Evolutionary conservation across 306 rosid genomes (phyloP).

Genomic region (Oxytropis ochrocephala): DNA sequence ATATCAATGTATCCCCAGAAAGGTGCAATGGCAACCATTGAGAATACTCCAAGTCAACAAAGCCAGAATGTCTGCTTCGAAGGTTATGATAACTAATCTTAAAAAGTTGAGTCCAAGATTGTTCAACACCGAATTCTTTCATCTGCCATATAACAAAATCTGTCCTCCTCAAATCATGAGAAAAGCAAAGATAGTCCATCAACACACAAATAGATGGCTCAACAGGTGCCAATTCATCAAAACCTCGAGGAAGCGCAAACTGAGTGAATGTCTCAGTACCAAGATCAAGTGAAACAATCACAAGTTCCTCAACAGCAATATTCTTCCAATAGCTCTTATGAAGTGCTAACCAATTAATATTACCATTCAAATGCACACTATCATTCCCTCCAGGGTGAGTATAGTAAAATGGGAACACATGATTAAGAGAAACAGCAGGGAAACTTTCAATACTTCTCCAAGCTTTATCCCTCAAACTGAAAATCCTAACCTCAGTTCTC

Average conservation of each 20-base stretch:
- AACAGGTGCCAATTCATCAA: not conserved
- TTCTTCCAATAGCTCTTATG: not conserved
- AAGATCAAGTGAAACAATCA: not conserved
- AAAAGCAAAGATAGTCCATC: not conserved
- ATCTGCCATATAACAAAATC: not conserved
- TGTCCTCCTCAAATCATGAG: not conserved
- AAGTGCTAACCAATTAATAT: not conserved
- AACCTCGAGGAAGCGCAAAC: not conserved
- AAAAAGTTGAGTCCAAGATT: not conserved
- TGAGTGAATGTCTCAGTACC: not conserved
- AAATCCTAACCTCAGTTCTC: not conserved
- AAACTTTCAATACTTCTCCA: not conserved
- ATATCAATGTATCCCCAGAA: not conserved
- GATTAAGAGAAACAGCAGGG: not conserved
- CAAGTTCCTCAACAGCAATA: not conserved
- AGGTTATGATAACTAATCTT: not conserved
- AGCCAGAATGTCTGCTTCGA: not conserved
- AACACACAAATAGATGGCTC: not conserved
- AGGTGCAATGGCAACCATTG: not conserved
- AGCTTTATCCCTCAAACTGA: not conserved
- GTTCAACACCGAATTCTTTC: not conserved
- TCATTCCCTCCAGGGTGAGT: not conserved
- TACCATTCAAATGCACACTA: not conserved
- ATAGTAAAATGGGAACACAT: not conserved
- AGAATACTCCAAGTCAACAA: not conserved